Conservation (phyloP, 805 yeast genomes). For the Lipomyces orientalis region DNA sequence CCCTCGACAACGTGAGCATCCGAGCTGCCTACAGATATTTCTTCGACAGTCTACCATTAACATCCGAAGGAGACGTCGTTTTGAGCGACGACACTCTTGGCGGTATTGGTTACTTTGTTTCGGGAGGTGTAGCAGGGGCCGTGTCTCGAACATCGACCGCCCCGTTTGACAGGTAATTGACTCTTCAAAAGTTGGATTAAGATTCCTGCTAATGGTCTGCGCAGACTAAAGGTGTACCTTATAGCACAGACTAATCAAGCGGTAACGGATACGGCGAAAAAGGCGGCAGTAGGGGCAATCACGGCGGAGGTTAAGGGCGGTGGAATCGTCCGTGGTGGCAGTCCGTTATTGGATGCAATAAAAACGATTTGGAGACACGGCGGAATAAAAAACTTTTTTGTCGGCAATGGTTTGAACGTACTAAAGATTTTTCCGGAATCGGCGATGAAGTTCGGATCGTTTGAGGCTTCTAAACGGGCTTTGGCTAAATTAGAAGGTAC, state of each 20-base stretch:
- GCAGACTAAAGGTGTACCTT: slow-evolving; percentile 82
- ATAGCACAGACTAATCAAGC: slow-evolving; percentile 73
- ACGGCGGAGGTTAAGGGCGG: slow-evolving; percentile 8
- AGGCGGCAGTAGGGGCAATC: slow-evolving; percentile 47
- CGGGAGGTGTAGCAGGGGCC: slow-evolving; percentile 96
- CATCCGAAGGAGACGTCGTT: slow-evolving; percentile 92
- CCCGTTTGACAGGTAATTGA: slow-evolving; percentile 70
- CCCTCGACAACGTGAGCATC: slow-evolving; percentile 60
- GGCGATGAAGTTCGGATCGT: slow-evolving; percentile 96
- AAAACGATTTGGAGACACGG: slow-evolving; percentile 83
- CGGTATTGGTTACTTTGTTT: slow-evolving; percentile 88
- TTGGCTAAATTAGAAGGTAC: slow-evolving; percentile 54
- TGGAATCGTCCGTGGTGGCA: slow-evolving; percentile 48
- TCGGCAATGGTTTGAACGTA: slow-evolving; percentile 73
- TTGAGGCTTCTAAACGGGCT: slow-evolving; percentile 81
- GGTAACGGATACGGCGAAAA: slow-evolving; percentile 32
- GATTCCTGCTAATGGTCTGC: neutral
- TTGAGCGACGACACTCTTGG: slow-evolving; percentile 76
- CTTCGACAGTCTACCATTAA: slow-evolving; percentile 78
- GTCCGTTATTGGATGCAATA: slow-evolving; percentile 83
- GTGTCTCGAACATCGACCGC: slow-evolving; percentile 96
- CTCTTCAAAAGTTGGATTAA: neutral
- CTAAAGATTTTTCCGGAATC: slow-evolving; percentile 95
- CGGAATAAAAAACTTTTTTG: slow-evolving; percentile 85
- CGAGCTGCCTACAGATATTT: slow-evolving; percentile 81